Evolutionary conservation across 164 flowering plant genomes (phyloP).

Genomic region (Chimonanthus salicifolius): DNA sequence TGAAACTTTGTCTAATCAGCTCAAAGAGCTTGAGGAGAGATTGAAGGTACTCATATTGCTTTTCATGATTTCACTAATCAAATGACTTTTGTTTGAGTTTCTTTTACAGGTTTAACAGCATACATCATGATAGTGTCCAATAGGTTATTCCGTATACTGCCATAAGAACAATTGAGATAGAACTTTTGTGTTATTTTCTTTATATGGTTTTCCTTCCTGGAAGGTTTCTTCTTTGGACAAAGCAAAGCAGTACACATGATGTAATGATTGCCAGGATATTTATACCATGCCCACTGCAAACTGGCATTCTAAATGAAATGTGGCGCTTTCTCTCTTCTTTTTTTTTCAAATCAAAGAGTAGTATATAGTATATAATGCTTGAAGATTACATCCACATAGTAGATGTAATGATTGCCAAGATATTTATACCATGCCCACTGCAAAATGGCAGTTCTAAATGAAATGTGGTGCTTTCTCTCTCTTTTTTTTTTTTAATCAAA

Average conservation of each 20-base stretch:
- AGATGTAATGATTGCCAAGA: neutral
- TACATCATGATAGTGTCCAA: neutral
- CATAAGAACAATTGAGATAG: neutral
- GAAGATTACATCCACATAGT: too few species aligned
- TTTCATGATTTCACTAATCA: neutral
- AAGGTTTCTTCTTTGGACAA: neutral
- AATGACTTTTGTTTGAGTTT: neutral
- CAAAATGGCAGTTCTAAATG: neutral
- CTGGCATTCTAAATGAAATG: neutral
- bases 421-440: neutral
- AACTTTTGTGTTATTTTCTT: neutral
- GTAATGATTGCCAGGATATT: neutral
- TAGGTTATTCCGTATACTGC: neutral
- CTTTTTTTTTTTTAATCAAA: too few species aligned
- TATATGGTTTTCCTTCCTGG: neutral
- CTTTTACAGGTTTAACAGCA: neutral
- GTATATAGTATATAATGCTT: too few species aligned
- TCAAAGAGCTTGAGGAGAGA: conserved; percentile 67
- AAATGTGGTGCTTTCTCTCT: too few species aligned
- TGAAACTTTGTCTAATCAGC: conserved; percentile 47
- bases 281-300: neutral
- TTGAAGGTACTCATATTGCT: conserved; percentile 55
- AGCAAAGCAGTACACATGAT: neutral
- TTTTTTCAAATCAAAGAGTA: too few species aligned
- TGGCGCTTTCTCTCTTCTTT: too few species aligned